A percentile compares a stretch with the other conserved stretches of the same genome.
phyloP scores from a whole-genome alignment of 1,284 basidiomycete genomes.

The Pascua sp. region DNA sequence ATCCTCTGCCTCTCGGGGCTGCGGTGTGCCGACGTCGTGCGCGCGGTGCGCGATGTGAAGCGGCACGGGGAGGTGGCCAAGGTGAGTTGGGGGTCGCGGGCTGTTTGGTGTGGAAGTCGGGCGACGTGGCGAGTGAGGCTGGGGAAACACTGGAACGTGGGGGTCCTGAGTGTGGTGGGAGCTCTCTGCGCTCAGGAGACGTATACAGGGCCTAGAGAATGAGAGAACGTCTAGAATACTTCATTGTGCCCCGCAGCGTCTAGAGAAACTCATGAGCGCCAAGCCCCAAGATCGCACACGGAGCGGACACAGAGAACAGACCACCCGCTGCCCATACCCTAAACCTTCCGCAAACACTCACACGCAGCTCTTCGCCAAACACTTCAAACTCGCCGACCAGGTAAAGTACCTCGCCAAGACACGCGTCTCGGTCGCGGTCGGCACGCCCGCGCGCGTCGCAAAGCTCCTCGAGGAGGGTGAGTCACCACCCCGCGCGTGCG shows the following conservation, averaged over 20 bases:
- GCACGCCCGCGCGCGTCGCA: slow-evolving; percentile 48
- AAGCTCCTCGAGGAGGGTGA: slow-evolving; percentile 45
- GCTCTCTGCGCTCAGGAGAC: too few relatives aligned
- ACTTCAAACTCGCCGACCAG: slow-evolving; percentile 50
- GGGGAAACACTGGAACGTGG: too few relatives aligned
- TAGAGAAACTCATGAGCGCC: too few relatives aligned
- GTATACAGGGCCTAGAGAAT: too few relatives aligned
- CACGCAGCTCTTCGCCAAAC: slow-evolving; percentile 50
- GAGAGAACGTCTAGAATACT: too few relatives aligned
- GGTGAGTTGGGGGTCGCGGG: slow-evolving; percentile 22
- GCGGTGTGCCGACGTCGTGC: slow-evolving; percentile 49
- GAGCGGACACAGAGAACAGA: too few relatives aligned
- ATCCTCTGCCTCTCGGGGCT: slow-evolving; percentile 46
- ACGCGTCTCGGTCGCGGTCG: slow-evolving; percentile 47
- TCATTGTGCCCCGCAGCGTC: too few relatives aligned
- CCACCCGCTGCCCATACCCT: too few relatives aligned
- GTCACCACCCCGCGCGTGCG: too few relatives aligned
- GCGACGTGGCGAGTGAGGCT: too few relatives aligned
- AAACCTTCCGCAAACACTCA: neutral
- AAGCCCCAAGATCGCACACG: too few relatives aligned
- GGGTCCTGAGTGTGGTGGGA: too few relatives aligned
- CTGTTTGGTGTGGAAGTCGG: neutral
- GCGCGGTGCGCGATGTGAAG: slow-evolving; percentile 39
- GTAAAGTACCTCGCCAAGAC: slow-evolving; percentile 47
- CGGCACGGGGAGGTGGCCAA: slow-evolving; percentile 49